Evolutionary conservation across 768 basidiomycete species (phyloP).

Genomic region (Boletus patriciae): DNA sequence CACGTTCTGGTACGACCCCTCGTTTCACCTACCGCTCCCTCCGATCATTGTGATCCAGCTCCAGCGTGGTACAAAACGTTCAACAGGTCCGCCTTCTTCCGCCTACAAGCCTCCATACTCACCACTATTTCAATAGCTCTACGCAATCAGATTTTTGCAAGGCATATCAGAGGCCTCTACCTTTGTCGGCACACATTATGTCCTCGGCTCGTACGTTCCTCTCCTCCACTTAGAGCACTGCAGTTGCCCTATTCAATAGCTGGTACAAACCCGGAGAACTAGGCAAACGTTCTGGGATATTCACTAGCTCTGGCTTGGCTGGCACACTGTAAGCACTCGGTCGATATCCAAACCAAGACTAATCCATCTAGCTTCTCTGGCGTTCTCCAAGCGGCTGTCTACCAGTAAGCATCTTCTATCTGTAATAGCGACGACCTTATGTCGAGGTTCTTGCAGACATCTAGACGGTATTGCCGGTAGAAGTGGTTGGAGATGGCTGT

Average conservation of each 20-base stretch:
- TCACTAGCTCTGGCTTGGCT: slow-evolving; percentile 60
- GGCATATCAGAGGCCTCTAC: slow-evolving; percentile 74
- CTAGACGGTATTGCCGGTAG: slow-evolving; percentile 52
- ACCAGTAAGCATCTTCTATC: slow-evolving; percentile 42
- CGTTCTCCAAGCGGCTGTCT: slow-evolving; percentile 62
- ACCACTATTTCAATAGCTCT: slow-evolving; percentile 43
- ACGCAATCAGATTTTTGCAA: slow-evolving; percentile 71
- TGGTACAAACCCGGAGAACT: slow-evolving; percentile 74
- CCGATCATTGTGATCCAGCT: slow-evolving; percentile 37
- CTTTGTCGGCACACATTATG: slow-evolving; percentile 72
- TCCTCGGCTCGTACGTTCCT: slow-evolving; percentile 63
- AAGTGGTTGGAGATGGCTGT: slow-evolving; percentile 72
- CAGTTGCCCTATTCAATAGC: slow-evolving; percentile 30
- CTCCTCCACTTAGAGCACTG: neutral
- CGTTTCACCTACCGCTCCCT: neutral
- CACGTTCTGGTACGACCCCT: slow-evolving; percentile 53
- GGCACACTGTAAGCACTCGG: slow-evolving; percentile 53
- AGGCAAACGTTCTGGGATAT: slow-evolving; percentile 70
- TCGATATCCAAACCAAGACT: neutral
- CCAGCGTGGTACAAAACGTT: slow-evolving; percentile 54
- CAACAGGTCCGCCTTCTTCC: slow-evolving; percentile 44
- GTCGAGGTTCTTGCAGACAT: slow-evolving; percentile 33
- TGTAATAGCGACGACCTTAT: neutral
- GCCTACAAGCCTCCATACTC: neutral
- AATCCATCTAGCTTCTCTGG: slow-evolving; percentile 54